Conservation (phyloP, 352 stramenopile genomes). For the Bremia lactucae region DNA sequence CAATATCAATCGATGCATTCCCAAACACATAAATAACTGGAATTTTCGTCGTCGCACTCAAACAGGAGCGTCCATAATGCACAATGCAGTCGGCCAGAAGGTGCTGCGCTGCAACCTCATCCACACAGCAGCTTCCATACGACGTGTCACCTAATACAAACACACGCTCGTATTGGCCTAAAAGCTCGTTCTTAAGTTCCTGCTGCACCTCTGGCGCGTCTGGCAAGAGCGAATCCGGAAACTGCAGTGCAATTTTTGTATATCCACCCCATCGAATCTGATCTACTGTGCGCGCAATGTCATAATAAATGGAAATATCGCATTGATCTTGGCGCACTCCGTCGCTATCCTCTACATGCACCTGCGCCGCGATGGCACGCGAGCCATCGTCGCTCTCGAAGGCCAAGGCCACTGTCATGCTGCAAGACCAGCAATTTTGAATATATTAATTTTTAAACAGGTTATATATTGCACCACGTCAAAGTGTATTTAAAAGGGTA, state of each 20-base stretch:
- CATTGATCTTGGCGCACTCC: slow-evolving; percentile 32
- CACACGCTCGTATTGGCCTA: slow-evolving; percentile 52
- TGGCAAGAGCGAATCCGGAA: slow-evolving; percentile 88
- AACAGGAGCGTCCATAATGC: slow-evolving; percentile 91
- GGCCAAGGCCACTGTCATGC: slow-evolving; percentile 60
- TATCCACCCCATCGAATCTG: slow-evolving; percentile 54
- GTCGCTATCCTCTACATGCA: slow-evolving; percentile 45
- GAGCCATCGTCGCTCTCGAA: slow-evolving; percentile 80
- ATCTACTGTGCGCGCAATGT: slow-evolving; percentile 43
- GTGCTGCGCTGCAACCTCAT: slow-evolving; percentile 92
- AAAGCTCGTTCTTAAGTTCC: slow-evolving; percentile 40
- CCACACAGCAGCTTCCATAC: slow-evolving; percentile 92
- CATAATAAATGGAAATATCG: slow-evolving; percentile 48
- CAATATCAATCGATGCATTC: slow-evolving; percentile 57
- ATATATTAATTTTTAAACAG: neutral
- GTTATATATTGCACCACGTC: slow-evolving; percentile 2
- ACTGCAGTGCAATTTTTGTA: slow-evolving; percentile 87
- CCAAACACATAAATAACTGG: slow-evolving; percentile 89
- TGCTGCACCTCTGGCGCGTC: slow-evolving; percentile 85
- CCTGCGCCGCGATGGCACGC: slow-evolving; percentile 53
- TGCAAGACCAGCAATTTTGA: neutral
- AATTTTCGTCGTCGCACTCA: slow-evolving; percentile 72
- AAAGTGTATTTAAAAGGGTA: slow-evolving; percentile 16
- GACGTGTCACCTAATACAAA: slow-evolving; percentile 94
- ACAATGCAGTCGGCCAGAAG: slow-evolving; percentile 89